These are phyloP conservation scores for Camillea tinctor DNA, from an alignment of 2,329 filamentous ascomycete genomes.

Conservation along the genomic window DNA sequence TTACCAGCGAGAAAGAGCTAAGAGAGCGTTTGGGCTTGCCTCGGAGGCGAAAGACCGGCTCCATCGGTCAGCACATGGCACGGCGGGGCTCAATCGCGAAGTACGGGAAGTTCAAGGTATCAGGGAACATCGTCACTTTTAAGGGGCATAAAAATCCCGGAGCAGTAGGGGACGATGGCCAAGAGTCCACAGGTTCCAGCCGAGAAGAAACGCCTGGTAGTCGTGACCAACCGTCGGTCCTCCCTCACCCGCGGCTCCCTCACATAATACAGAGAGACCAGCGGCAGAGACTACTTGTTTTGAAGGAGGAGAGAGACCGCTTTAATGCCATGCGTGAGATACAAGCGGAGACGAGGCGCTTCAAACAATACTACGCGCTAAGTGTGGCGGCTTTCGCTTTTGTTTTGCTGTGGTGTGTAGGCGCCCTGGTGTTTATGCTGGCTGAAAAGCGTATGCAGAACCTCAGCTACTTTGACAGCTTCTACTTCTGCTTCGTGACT, in stretches of 20 bases:
- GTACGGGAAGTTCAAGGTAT: slow-evolving; percentile 4
- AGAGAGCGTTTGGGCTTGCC: slow-evolving; percentile 4
- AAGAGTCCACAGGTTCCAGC: neutral
- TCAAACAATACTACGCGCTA: slow-evolving; percentile 10
- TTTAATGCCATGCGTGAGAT: slow-evolving; percentile 11
- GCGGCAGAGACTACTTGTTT: slow-evolving; percentile 2
- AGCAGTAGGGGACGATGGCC: neutral
- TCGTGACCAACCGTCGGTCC: neutral
- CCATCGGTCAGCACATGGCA: neutral
- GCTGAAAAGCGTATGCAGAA: slow-evolving; percentile 4
- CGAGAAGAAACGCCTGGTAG: neutral
- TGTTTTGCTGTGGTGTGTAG: slow-evolving; percentile 3
- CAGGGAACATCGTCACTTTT: slow-evolving; percentile 4
- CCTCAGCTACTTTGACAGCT: slow-evolving; percentile 8
- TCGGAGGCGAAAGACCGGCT: neutral
- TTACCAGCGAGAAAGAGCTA: slow-evolving; percentile 6
- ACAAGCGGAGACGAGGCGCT: slow-evolving; percentile 6
- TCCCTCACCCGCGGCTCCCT: neutral
- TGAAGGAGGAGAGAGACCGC: slow-evolving; percentile 7
- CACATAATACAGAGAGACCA: neutral
- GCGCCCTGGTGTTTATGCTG: slow-evolving; percentile 9
- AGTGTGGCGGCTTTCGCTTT: slow-evolving; percentile 1
- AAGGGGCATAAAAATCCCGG: neutral
- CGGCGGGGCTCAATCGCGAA: slow-evolving; percentile 1
- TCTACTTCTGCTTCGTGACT: slow-evolving; percentile 13